phyloP scores from a whole-genome alignment of 345 rosid species.

The Sisymbrium irio region DNA sequence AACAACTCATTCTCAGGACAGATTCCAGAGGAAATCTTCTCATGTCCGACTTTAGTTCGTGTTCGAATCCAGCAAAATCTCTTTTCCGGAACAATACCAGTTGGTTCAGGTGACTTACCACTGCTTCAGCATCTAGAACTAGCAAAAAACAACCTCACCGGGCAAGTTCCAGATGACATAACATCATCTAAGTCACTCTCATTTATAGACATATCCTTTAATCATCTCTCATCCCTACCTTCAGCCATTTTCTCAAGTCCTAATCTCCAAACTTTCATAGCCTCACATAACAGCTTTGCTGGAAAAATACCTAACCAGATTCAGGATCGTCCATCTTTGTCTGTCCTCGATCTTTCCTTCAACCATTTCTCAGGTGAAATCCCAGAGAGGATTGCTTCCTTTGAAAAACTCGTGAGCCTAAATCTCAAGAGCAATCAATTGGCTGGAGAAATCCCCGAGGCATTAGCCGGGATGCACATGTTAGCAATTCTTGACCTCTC shows the following conservation, averaged over 20 bases:
- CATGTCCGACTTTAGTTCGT: slow-evolving; percentile 64
- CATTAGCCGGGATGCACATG: slow-evolving; percentile 61
- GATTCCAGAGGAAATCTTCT: slow-evolving; percentile 52
- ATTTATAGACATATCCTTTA: slow-evolving; percentile 73
- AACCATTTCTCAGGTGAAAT: slow-evolving; percentile 65
- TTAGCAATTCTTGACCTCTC: slow-evolving; percentile 79
- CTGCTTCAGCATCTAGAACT: slow-evolving; percentile 77
- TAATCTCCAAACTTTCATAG: slow-evolving; percentile 67
- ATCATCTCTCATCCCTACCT: slow-evolving; percentile 69
- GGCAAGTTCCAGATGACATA: slow-evolving; percentile 69
- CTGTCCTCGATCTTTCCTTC: slow-evolving; percentile 75
- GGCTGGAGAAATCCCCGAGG: slow-evolving; percentile 56
- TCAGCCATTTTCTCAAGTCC: slow-evolving; percentile 66
- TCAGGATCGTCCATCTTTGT: slow-evolving; percentile 74
- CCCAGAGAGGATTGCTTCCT: slow-evolving; percentile 66
- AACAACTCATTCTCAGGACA: slow-evolving; percentile 65
- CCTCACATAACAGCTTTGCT: slow-evolving; percentile 61
- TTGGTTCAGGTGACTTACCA: slow-evolving; percentile 65
- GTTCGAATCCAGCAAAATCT: slow-evolving; percentile 71
- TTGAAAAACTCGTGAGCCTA: slow-evolving; percentile 68
- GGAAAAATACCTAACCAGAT: slow-evolving; percentile 72
- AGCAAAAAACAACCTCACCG: slow-evolving; percentile 72
- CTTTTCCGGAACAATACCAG: slow-evolving; percentile 63
- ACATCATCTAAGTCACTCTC: slow-evolving; percentile 64
- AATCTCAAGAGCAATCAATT: slow-evolving; percentile 63